Percentiles rank a stretch among this genome's conserved stretches.
Conservation (phyloP, 2,329 filamentous ascomycete species). For the Phaeomoniella chlamydospora region DNA sequence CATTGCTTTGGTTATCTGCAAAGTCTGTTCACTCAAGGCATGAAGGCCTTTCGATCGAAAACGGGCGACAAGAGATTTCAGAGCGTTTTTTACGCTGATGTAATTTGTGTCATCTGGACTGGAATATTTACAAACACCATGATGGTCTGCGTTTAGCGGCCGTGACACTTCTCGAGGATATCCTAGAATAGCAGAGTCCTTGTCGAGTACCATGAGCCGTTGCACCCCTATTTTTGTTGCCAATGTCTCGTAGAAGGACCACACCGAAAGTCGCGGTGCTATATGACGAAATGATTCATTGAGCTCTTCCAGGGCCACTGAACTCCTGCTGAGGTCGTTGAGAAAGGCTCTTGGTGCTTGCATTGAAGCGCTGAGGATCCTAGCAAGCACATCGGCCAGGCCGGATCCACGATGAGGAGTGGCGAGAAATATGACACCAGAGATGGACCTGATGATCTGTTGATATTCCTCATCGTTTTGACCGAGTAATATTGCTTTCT, state of each 20-base stretch:
- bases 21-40: neutral
- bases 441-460: conserved; percentile 6
- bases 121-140: conserved; percentile 16
- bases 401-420: conserved; percentile 16
- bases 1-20: neutral
- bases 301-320: conserved; percentile 20
- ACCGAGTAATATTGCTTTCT: conserved; percentile 13
- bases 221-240: conserved; percentile 12
- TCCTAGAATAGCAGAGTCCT: conserved; percentile 12
- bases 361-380: conserved; percentile 19
- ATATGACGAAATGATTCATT: conserved; percentile 31
- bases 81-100: conserved; percentile 7
- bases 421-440: conserved; percentile 13
- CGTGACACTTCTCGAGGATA: conserved; percentile 11
- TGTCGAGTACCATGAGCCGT: conserved; percentile 14
- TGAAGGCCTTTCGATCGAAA: no score
- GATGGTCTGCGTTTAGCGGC: conserved; percentile 18
- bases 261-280: conserved; percentile 19
- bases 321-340: conserved; percentile 21
- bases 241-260: conserved; percentile 33
- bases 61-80: conserved; percentile 9
- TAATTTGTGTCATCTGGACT: conserved; percentile 13
- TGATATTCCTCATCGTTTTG: conserved; percentile 8
- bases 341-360: conserved; percentile 21
- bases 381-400: conserved; percentile 10